Conservation (phyloP, 768 basidiomycete genomes). For the Lactarius evosmus region DNA sequence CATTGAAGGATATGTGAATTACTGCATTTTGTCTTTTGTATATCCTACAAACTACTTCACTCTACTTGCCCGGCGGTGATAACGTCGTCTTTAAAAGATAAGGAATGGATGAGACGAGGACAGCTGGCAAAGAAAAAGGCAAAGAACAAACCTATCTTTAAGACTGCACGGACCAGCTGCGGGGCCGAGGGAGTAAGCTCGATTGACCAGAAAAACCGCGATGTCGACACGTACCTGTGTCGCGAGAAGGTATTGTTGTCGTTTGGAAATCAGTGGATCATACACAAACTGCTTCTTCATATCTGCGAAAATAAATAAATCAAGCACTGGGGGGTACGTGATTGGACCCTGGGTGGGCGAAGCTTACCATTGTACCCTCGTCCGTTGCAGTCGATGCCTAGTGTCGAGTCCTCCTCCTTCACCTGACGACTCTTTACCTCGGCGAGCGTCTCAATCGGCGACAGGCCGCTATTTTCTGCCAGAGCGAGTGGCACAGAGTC, state of each 20-base stretch:
- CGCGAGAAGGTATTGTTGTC: conserved; percentile 96
- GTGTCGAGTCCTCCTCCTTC: conserved; percentile 72
- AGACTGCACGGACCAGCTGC: conserved; percentile 78
- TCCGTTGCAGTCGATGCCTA: conserved; percentile 93
- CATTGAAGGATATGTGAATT: conserved; percentile 17
- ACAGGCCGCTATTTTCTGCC: conserved; percentile 95
- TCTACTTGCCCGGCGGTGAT: conserved; percentile 70
- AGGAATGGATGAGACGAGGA: conserved; percentile 3
- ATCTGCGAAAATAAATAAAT: conserved; percentile 50
- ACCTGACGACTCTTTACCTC: conserved; percentile 94
- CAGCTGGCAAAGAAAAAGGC: conserved; percentile 6
- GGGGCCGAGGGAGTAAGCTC: conserved; percentile 15
- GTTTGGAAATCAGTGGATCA: conserved; percentile 94
- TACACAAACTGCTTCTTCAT: conserved; percentile 98
- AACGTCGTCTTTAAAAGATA: conserved; percentile 60
- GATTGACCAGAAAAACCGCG: conserved; percentile 6
- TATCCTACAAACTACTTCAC: conserved; percentile 36
- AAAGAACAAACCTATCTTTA: conserved; percentile 71
- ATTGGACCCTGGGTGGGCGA: neutral
- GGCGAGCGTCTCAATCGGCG: conserved; percentile 95
- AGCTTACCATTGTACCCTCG: conserved; percentile 78
- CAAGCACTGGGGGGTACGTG: neutral
- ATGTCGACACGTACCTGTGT: conserved; percentile 64
- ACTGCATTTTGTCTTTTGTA: conserved; percentile 9
- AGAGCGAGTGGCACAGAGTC: conserved; percentile 95